These are phyloP conservation scores for Zygoascus ofunaensis DNA, from an alignment of 805 yeast species.

Conservation along the genomic window DNA sequence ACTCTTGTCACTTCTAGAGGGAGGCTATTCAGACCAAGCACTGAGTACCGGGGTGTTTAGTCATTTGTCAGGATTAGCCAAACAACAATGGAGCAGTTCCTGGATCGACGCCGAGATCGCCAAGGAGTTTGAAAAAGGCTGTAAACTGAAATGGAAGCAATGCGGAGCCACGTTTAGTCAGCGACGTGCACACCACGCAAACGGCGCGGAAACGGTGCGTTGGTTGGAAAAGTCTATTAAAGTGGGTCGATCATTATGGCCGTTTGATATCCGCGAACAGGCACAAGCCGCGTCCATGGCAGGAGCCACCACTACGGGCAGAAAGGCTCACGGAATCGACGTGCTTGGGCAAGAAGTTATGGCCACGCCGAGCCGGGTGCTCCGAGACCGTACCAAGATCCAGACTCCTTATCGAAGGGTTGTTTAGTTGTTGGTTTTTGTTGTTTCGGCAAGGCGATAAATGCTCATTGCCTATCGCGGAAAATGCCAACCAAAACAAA, in stretches of 20 bases:
- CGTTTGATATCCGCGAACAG: constrained; percentile 14
- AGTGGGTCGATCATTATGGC: constrained; percentile 27
- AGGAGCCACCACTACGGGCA: constrained; percentile 14
- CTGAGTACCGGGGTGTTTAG: constrained; percentile 70
- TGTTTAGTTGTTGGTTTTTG: no score
- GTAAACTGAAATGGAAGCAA: constrained; percentile 53
- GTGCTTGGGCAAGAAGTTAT: neutral
- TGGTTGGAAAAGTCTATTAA: constrained; percentile 24
- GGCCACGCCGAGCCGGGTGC: constrained; percentile 19
- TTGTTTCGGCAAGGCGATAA: no score
- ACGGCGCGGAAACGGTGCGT: neutral
- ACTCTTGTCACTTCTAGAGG: constrained; percentile 64
- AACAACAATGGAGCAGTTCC: constrained; percentile 46
- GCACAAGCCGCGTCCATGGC: constrained; percentile 9
- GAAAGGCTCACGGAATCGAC: neutral
- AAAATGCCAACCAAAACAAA: no score
- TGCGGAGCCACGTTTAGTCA: constrained; percentile 27
- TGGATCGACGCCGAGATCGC: constrained; percentile 60
- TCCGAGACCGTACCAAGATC: constrained; percentile 15
- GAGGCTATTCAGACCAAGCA: constrained; percentile 82
- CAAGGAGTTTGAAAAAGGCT: constrained; percentile 58
- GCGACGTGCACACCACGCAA: constrained; percentile 1
- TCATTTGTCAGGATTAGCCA: constrained; percentile 63
- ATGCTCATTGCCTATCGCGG: no score
- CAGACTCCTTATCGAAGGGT: neutral